A percentile compares a stretch with the other conserved stretches of the same genome.
phyloP scores from a whole-genome alignment of 257 asterid species.

The Solanum chaucha region DNA sequence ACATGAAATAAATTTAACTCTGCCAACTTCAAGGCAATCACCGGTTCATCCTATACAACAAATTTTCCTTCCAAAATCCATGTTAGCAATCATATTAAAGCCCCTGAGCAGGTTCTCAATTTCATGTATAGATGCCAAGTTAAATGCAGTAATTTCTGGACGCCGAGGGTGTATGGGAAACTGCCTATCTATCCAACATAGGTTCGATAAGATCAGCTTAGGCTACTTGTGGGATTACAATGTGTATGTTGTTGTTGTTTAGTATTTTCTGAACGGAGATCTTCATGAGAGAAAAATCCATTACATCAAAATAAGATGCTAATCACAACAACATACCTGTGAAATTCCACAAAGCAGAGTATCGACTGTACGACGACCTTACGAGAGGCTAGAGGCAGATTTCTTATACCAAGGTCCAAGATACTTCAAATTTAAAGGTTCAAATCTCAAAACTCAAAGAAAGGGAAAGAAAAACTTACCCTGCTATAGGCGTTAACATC shows the following conservation, averaged over 20 bases:
- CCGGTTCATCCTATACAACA: background rate
- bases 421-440: background rate
- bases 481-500: constrained; percentile 60
- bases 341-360: too few relatives aligned
- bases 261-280: background rate
- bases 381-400: background rate
- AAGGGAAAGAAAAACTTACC: constrained; percentile 21
- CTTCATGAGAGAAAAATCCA: background rate
- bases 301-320: background rate
- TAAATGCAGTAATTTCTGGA: background rate
- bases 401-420: background rate
- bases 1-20: background rate
- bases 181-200: background rate
- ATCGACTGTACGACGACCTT: background rate
- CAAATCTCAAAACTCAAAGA: background rate
- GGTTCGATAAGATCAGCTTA: too few relatives aligned
- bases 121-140: background rate
- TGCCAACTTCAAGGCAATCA: background rate
- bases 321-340: too few relatives aligned
- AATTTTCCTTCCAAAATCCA: background rate
- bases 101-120: background rate
- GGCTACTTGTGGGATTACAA: background rate
- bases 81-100: background rate
- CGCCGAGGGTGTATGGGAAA: background rate
- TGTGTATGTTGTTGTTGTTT: background rate